Evolutionary conservation across 2,329 filamentous ascomycete genomes (phyloP), one percentile per base, ranked within the genome.

Genomic region (Fusarium papillatum): DNA sequence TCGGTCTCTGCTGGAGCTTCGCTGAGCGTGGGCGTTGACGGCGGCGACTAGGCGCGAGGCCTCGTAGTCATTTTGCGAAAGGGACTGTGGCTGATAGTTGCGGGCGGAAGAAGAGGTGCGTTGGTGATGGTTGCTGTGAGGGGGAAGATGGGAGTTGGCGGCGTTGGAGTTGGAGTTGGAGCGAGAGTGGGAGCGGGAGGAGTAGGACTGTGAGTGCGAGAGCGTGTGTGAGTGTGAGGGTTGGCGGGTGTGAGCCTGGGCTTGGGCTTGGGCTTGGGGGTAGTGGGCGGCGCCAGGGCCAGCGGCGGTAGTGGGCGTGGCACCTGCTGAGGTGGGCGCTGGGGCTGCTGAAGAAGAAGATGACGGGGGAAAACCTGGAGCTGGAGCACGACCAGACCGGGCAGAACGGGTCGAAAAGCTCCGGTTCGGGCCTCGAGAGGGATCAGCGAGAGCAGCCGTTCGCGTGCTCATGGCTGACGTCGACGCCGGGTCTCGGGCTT

Each of bases 21-120:
- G 90, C 90, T 91, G 85, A 87, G 89, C 77, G 65, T 74, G 63
- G 68, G 71, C 62, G 62, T 68, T 74, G 86, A 90, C 86, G 71
- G 78, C 73, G 66, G 89, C 87, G 79, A 91, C 90, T 86, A 94
- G 84, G 86, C 93, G 93, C 79, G 89, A 88, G 79, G 92, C 90
- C 85, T 96, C 95, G 87, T 92, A 93, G 85, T 97, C 94, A 83
- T 93, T 89, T 80, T 93, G 91, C 66, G 86, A 85, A 64, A 86
- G 79, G 53, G 85, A 78, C 68, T 89, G 85, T 74, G 87, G 85
- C 60, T 84, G 80, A 71, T 86, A 84, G 73, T 84, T 82, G 46
- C 74, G 71, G 50, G 85, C 85, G 31, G 86, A 86, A 41, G 86
- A 85, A 79, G 83, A 75, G 79, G 81, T 83, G 76, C 82, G 84